A percentile compares a stretch with the other conserved stretches of the same genome.
Evolutionary conservation across 345 rosid genomes (phyloP).

Genomic region (Angophora floribunda): DNA sequence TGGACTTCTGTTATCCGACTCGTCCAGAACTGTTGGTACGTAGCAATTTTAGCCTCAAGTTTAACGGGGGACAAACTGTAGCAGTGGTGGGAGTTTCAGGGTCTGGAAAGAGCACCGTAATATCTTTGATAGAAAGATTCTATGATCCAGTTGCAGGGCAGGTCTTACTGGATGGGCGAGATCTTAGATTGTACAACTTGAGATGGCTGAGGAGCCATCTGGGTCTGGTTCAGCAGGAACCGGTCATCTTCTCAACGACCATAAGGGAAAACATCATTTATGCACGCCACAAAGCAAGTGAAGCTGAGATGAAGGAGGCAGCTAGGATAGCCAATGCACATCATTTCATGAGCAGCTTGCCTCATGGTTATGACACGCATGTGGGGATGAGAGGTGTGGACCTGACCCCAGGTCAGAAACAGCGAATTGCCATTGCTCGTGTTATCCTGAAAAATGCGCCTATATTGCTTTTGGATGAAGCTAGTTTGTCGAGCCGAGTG

Average conservation of each 20-base stretch:
- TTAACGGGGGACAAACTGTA: conserved; percentile 87
- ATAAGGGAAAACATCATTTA: conserved; percentile 92
- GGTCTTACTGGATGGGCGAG: conserved; percentile 80
- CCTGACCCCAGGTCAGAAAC: conserved; percentile 95
- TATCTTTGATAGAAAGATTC: conserved; percentile 89
- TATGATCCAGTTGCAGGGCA: conserved; percentile 97
- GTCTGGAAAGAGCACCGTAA: conserved; percentile 92
- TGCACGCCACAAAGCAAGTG: conserved; percentile 94
- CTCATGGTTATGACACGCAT: conserved; percentile 94
- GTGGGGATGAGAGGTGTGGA: conserved; percentile 98
- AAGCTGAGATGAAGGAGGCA: conserved; percentile 96
- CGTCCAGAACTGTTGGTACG: conserved; percentile 76
- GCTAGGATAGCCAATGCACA: conserved; percentile 98
- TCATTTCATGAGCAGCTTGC: conserved; percentile 93
- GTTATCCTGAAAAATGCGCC: conserved; percentile 96
- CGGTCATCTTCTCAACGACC: conserved; percentile 84
- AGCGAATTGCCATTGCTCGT: conserved; percentile 81
- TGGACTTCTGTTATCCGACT: conserved; percentile 91
- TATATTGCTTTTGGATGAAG: conserved; percentile 82
- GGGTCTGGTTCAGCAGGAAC: conserved; percentile 97
- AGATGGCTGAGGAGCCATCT: conserved; percentile 91
- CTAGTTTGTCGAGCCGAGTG: conserved; percentile 86
- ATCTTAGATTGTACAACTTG: conserved; percentile 73
- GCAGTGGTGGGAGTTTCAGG: conserved; percentile 98
- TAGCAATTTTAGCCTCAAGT: conserved; percentile 93